Conservation (phyloP, 805 yeast species). For the Brettanomyces custersianus region DNA sequence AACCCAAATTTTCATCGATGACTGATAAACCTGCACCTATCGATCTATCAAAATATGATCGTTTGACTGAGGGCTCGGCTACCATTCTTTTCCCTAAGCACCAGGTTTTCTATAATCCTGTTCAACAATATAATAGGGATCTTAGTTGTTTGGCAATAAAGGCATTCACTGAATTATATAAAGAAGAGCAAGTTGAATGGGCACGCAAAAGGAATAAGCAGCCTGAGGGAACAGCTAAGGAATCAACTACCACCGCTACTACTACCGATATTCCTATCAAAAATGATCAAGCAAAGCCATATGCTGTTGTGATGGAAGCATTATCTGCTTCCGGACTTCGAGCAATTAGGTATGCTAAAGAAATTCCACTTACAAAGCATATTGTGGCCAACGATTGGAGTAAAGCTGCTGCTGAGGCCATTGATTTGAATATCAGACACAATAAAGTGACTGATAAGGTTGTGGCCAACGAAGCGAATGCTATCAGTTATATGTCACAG, state of each 20-base stretch:
- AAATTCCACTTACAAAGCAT: conserved; percentile 64
- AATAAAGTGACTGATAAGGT: conserved; percentile 55
- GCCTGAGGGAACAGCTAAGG: conserved; percentile 10
- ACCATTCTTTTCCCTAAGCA: conserved; percentile 72
- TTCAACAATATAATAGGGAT: conserved; percentile 95
- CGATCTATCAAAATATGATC: conserved; percentile 19
- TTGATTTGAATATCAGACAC: conserved; percentile 58
- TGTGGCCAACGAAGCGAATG: conserved; percentile 73
- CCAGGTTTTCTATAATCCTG: conserved; percentile 91
- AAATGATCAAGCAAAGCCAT: conserved; percentile 30
- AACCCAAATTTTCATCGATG: too few relatives aligned
- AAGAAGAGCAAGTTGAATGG: conserved; percentile 23
- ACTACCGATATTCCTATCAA: conserved; percentile 6
- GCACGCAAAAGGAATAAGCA: conserved; percentile 19
- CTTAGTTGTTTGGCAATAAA: conserved; percentile 74
- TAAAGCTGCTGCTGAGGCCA: conserved; percentile 77
- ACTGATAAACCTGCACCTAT: conserved; percentile 1
- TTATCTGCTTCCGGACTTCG: conserved; percentile 92
- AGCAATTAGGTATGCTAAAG: conserved; percentile 89
- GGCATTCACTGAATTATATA: conserved; percentile 71
- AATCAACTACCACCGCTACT: conserved; percentile 8
- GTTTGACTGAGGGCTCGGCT: conserved; percentile 71
- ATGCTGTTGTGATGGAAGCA: conserved; percentile 74
- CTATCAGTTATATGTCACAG: conserved; percentile 71
- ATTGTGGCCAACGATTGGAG: conserved; percentile 88